Base-by-base conservation (phyloP, 2,329 filamentous ascomycete species). In the Colletotrichum sp. region DNA sequence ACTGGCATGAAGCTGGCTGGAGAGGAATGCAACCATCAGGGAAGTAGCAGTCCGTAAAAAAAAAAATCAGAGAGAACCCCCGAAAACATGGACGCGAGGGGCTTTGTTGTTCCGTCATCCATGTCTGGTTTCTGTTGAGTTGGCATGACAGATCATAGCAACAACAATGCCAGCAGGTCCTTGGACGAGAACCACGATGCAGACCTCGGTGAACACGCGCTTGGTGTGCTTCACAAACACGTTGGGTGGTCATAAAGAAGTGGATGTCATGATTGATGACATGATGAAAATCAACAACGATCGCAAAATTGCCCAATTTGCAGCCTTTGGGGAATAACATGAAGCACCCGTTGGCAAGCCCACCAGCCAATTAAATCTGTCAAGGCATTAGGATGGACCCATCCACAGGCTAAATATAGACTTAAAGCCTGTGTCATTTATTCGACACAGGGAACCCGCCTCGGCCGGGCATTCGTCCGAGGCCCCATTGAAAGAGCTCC, bases 171-270 rank as follows among this genome's bases (percentile, higher is more conserved):
- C 44, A 52, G 44, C 44, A 52, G n/a, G n/a, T 52, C 39, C 39
- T n/a, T 49, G 39, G 18, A n/a, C 18, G 9, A 6, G 18, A 49
- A 49, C 3, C 39, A 52, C 44, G n/a, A 52, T 49, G 10, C 10
- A 49, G 9, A 49, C n/a, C n/a, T 49, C 44, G 10, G 44, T 49
- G 44, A 49, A 49, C n/a, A 49, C n/a, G 44, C 44, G n/a, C 44
- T 49, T 49, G 0, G n/a, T 21, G 1, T 21, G 1, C n/a, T 1
- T 13, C n/a, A 1, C 0, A 49, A 21, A 8, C 44, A 21, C 4
- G 44, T 12, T 49, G 44, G 10, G 39, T n/a, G 39, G 39, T 44
- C n/a, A 13, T 21, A 10, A 49, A 49, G n/a, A 12, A 49, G 44
- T 49, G 44, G 44, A 49, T 49, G n/a, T 13, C n/a, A 21, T 49